Base-by-base conservation (phyloP, 148 eudicot species). In the Pharnaceum exiguum region DNA sequence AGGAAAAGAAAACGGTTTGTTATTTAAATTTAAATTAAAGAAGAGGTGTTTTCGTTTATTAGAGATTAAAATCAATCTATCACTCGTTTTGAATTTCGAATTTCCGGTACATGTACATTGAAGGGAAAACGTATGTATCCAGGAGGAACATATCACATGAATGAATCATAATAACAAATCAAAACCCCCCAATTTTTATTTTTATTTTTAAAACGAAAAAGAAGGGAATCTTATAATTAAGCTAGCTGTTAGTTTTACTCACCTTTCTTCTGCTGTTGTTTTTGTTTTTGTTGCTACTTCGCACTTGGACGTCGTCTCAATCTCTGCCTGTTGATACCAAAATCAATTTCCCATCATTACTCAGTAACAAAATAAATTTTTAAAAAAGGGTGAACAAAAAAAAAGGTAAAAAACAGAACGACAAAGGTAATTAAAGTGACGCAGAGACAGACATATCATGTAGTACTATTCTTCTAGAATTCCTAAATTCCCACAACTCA, bases 41-140 rank as follows among this genome's bases (percentile, higher is more conserved):
- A n/a, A n/a, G n/a, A n/a, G n/a, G n/a, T n/a, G n/a, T n/a, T n/a
- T n/a, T n/a, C n/a, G n/a, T n/a, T n/a, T n/a, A n/a, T n/a, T n/a
- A n/a, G n/a, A n/a, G n/a, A n/a, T n/a, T n/a, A n/a, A n/a, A n/a
- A 22, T 3, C 39, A 22, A 38, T 23, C 27, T 51, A 42, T 38
- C 49, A 45, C 30, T 36, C 64, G 67, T 39, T 74, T 69, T 56
- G 56, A 70, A 60, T 60, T 75, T 75, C 56, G 60, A 70, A 73
- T 43, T 63, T 73, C 59, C 55, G 54, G 63, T 63, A 57, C 65
- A 43, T n/a, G 24, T 18, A 17, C 35, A 39, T 54, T 45, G 57
- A 39, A 48, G 6, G 17, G 12, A 21, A 49, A 56, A 70, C 59
- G 63, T 63, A 10, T 56, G 47, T n/a, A n/a, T n/a, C n/a, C n/a